Conservation (phyloP, 352 stramenopile genomes). For the Globisporangium nagaii region DNA sequence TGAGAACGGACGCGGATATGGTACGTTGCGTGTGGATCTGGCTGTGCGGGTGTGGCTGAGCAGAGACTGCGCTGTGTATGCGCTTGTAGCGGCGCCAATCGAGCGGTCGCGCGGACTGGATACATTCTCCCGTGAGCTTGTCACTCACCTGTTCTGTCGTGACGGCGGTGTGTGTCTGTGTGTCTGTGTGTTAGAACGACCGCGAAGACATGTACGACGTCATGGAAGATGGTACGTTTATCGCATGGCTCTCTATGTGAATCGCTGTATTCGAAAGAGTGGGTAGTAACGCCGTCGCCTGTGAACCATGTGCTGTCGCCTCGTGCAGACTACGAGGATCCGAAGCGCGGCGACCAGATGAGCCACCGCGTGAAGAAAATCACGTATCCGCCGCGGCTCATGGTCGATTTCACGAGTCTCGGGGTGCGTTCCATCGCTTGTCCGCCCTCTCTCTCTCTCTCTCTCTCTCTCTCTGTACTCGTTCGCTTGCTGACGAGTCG, state of each 20-base stretch:
- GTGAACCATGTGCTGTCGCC: background rate
- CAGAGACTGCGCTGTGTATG: too few species aligned
- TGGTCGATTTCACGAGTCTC: conserved; percentile 82
- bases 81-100: too few species aligned
- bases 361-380: conserved; percentile 42
- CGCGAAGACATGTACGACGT: conserved; percentile 37
- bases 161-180: conserved; percentile 3
- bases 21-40: too few species aligned
- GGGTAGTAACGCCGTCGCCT: background rate
- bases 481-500: background rate
- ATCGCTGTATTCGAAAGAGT: background rate
- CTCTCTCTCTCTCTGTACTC: background rate
- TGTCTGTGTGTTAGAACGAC: conserved; percentile 24
- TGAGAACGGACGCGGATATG: too few species aligned
- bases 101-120: too few species aligned
- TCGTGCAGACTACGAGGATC: conserved; percentile 24
- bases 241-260: background rate
- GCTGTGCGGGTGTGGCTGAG: too few species aligned
- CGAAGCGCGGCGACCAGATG: conserved; percentile 21
- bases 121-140: too few species aligned
- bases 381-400: conserved; percentile 67
- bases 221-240: conserved; percentile 31
- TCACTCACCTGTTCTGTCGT: too few species aligned
- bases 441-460: background rate
- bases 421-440: conserved; percentile 30